Conservation (phyloP, 129 eudicot species). For the Chrysanthemum lavandulifolium region DNA sequence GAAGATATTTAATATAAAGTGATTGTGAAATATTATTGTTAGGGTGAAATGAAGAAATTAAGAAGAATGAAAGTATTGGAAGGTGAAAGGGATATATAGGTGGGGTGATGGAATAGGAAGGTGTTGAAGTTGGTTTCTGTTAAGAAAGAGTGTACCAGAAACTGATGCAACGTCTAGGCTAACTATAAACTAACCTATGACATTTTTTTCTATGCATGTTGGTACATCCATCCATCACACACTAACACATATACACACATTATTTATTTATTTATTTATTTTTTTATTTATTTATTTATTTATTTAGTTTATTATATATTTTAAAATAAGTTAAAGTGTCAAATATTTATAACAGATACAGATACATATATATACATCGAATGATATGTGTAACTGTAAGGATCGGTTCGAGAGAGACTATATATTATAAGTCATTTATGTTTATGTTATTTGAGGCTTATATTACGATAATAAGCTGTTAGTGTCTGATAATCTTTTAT, state of each 20-base stretch:
- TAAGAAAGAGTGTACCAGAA: constrained; percentile 60
- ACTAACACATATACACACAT: constrained; percentile 3
- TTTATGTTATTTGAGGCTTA: no score
- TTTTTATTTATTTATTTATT: no score
- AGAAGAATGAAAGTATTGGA: constrained; percentile 17
- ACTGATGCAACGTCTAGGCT: constrained; percentile 89
- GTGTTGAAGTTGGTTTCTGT: constrained; percentile 44
- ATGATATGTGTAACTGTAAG: no score
- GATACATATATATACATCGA: no score
- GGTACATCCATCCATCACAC: constrained; percentile 21
- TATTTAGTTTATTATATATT: no score
- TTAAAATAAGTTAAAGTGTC: background rate
- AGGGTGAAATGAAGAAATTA: background rate
- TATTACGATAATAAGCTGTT: no score
- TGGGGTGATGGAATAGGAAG: background rate
- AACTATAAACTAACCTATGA: constrained; percentile 34
- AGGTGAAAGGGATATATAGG: constrained; percentile 22
- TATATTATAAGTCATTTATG: no score
- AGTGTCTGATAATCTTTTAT: no score
- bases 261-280: background rate
- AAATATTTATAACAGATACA: no score
- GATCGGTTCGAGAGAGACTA: no score
- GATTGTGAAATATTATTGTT: background rate
- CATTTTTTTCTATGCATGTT: constrained; percentile 21
- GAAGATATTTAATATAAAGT: background rate